phyloP scores from a whole-genome alignment of 108 stramenopile genomes.

The Schizochytrium sp. region DNA sequence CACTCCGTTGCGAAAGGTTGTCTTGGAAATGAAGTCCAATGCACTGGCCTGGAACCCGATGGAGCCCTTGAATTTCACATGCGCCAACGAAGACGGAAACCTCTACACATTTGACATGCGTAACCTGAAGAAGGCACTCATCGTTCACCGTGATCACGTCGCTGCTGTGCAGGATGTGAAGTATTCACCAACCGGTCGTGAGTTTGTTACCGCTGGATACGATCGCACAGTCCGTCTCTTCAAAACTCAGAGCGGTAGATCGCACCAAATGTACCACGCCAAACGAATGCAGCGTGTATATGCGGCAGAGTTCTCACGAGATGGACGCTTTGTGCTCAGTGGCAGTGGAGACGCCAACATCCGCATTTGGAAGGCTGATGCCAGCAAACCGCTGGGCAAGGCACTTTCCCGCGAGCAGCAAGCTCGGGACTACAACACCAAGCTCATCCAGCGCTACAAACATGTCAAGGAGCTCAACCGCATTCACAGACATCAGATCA shows the following conservation, averaged over 20 bases:
- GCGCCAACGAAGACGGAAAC: constrained; percentile 93
- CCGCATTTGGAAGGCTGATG: constrained; percentile 94
- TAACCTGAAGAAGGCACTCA: constrained; percentile 83
- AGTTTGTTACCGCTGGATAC: constrained; percentile 94
- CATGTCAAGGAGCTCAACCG: constrained; percentile 91
- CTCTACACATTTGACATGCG: constrained; percentile 97
- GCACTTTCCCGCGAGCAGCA: constrained; percentile 81
- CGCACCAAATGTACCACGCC: constrained; percentile 93
- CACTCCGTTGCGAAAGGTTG: constrained; percentile 88
- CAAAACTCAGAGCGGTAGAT: constrained; percentile 71
- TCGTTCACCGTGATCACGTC: constrained; percentile 98
- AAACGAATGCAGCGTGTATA: constrained; percentile 99
- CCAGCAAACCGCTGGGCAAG: constrained; percentile 90
- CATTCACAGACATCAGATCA: constrained; percentile 85
- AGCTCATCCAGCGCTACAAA: constrained; percentile 72
- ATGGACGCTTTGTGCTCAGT: constrained; percentile 90
- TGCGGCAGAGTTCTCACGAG: constrained; percentile 90
- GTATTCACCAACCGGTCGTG: constrained; percentile 95
- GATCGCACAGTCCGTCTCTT: constrained; percentile 96
- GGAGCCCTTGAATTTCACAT: constrained; percentile 97
- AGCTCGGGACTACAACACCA: constrained; percentile 84
- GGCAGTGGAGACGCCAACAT: constrained; percentile 97
- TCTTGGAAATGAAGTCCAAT: constrained; percentile 90
- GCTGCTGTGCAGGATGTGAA: constrained; percentile 90
- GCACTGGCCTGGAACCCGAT: constrained; percentile 99